A percentile compares a stretch with the other conserved stretches of the same genome.
Conservation (phyloP, 352 stramenopile species). For the Pythium chondricola region DNA sequence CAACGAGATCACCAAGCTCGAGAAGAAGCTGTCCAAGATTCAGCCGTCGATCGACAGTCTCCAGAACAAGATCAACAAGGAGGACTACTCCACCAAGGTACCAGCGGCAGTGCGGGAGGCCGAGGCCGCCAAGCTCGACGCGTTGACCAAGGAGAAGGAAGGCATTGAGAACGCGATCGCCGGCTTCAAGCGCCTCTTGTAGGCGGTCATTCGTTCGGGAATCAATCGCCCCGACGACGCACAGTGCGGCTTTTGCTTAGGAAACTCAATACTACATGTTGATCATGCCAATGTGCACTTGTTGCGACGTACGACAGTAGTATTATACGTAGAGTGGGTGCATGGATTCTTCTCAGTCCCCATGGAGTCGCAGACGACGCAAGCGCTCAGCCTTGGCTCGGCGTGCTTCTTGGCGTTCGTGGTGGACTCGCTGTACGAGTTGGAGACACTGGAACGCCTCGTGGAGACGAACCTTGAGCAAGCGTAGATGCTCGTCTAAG, state of each 20-base stretch:
- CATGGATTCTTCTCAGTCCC: background rate
- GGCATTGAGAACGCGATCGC: constrained; percentile 70
- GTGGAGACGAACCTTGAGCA: constrained; percentile 26
- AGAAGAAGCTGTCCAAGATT: constrained; percentile 87
- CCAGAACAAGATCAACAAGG: constrained; percentile 73
- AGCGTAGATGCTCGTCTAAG: constrained; percentile 35
- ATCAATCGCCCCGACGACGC: too few relatives aligned
- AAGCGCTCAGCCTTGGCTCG: constrained; percentile 7
- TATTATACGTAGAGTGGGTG: too few relatives aligned
- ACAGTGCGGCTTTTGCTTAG: background rate
- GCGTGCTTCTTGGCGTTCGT: constrained; percentile 24
- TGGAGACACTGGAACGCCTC: constrained; percentile 30
- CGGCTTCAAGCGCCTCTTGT: constrained; percentile 75
- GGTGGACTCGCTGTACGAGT: constrained; percentile 29
- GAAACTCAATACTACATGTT: background rate
- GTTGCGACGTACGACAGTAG: too few relatives aligned
- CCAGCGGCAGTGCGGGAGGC: constrained; percentile 72
- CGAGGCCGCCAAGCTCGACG: constrained; percentile 72
- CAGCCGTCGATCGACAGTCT: constrained; percentile 62
- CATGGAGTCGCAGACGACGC: constrained; percentile 1
- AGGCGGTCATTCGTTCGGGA: too few relatives aligned
- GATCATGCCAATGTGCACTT: too few relatives aligned
- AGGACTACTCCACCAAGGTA: constrained; percentile 78
- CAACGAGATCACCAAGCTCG: constrained; percentile 87
- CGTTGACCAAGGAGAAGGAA: constrained; percentile 74